A percentile compares a stretch with the other conserved stretches of the same genome.
Evolutionary conservation across 768 basidiomycete species (phyloP).

Genomic region (Hortiboletus flavorubellus): DNA sequence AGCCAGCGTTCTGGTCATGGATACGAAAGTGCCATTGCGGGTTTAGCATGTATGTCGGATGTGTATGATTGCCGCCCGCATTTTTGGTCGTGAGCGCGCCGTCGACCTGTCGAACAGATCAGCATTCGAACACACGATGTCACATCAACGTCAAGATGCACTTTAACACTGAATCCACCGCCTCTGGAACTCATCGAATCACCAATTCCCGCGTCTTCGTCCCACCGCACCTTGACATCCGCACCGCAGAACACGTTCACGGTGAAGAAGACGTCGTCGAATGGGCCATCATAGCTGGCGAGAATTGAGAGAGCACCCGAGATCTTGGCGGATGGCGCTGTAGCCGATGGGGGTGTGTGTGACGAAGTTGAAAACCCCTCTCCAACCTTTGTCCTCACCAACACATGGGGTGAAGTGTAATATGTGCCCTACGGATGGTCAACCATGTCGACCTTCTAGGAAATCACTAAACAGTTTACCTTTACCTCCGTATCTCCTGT

Average conservation of each 20-base stretch:
- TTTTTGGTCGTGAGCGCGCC: conserved; percentile 65
- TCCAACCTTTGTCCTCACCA: conserved; percentile 26
- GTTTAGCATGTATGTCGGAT: conserved; percentile 83
- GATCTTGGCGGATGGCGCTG: conserved; percentile 21
- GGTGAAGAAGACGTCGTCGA: conserved; percentile 61
- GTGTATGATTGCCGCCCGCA: conserved; percentile 79
- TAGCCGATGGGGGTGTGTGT: not conserved
- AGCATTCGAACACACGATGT: not conserved
- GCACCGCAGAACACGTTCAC: conserved; percentile 50
- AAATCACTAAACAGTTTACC: conserved; percentile 25
- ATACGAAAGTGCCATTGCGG: conserved; percentile 81
- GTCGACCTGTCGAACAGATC: conserved; percentile 43
- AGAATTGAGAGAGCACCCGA: conserved; percentile 49
- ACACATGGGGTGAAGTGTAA: conserved; percentile 44
- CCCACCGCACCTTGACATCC: conserved; percentile 43
- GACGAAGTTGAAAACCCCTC: conserved; percentile 24
- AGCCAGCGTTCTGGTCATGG: conserved; percentile 31
- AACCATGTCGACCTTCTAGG: not conserved
- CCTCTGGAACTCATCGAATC: not conserved
- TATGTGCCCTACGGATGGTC: conserved; percentile 36
- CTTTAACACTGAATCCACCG: conserved; percentile 14
- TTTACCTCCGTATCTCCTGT: conserved; percentile 35
- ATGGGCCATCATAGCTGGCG: conserved; percentile 67
- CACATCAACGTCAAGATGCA: not conserved
- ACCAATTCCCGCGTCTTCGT: conserved; percentile 32